Evolutionary conservation across 2,329 filamentous ascomycete species (phyloP).

Genomic region (Alternaria infectoria): DNA sequence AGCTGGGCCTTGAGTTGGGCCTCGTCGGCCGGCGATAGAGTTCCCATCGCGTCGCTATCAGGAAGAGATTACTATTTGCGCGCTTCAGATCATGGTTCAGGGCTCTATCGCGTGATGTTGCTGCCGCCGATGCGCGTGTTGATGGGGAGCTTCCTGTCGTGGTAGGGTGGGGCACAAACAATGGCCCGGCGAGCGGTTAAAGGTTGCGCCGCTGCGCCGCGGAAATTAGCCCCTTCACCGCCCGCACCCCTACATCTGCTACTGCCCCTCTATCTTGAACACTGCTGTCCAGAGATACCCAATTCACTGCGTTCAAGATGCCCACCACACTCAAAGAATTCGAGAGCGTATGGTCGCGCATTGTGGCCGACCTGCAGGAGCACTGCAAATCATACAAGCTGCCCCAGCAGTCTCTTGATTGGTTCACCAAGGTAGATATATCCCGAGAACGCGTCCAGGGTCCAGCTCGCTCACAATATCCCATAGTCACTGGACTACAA

Average conservation of each 20-base stretch:
- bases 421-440: slow-evolving; percentile 78
- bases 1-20: slow-evolving; percentile 74
- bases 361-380: slow-evolving; percentile 80
- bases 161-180: slow-evolving; percentile 27
- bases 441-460: slow-evolving; percentile 1
- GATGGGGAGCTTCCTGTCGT: slow-evolving; percentile 24
- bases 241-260: slow-evolving; percentile 11
- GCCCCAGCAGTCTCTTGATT: slow-evolving; percentile 78
- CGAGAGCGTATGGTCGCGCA: slow-evolving; percentile 85
- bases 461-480: slow-evolving; percentile 20
- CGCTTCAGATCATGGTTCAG: neutral
- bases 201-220: slow-evolving; percentile 9
- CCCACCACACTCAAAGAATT: slow-evolving; percentile 84
- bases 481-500: slow-evolving; percentile 81
- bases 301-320: slow-evolving; percentile 52
- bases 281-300: neutral
- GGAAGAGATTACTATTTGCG: neutral
- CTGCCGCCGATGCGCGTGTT: slow-evolving; percentile 22
- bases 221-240: slow-evolving; percentile 7
- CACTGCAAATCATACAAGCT: slow-evolving; percentile 84
- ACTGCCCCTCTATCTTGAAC: slow-evolving; percentile 14
- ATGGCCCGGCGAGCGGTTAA: slow-evolving; percentile 12
- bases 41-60: slow-evolving; percentile 11
- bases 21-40: slow-evolving; percentile 51
- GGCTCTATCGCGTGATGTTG: slow-evolving; percentile 2